Evolutionary conservation across 805 yeast genomes (phyloP).

Genomic region (Saccharomycopsis sp.): DNA sequence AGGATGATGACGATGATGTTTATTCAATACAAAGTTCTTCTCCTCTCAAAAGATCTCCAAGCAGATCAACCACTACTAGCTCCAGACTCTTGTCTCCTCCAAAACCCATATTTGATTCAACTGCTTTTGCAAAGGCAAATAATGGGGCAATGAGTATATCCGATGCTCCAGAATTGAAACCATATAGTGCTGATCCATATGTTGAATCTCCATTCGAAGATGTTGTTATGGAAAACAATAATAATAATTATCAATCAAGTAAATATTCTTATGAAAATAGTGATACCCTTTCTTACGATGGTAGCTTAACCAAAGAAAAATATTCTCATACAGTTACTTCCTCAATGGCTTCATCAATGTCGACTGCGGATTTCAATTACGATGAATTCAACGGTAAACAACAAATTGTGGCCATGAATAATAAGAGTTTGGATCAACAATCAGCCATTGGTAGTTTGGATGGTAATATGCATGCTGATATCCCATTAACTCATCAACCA

Average conservation of each 20-base stretch:
- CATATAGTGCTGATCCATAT: slow-evolving; percentile 25
- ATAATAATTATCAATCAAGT: not conserved
- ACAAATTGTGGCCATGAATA: slow-evolving; percentile 15
- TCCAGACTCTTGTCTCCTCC: slow-evolving; percentile 46
- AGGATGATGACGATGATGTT: slow-evolving; percentile 30
- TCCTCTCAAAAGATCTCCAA: slow-evolving; percentile 19
- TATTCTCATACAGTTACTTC: slow-evolving; percentile 1
- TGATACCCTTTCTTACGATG: slow-evolving; percentile 13
- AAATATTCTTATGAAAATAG: slow-evolving; percentile 12
- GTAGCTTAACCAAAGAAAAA: slow-evolving; percentile 4
- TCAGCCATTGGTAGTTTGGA: slow-evolving; percentile 28
- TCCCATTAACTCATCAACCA: slow-evolving; percentile 30
- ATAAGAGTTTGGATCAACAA: slow-evolving; percentile 20
- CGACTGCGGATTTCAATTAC: slow-evolving; percentile 27
- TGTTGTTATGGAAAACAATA: not conserved
- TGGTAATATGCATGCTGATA: slow-evolving; percentile 36
- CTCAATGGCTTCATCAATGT: slow-evolving; percentile 23
- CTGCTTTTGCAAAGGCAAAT: slow-evolving; percentile 51
- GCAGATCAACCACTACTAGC: slow-evolving; percentile 25
- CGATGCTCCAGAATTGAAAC: slow-evolving; percentile 17
- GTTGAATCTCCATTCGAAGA: slow-evolving; percentile 13
- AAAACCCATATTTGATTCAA: slow-evolving; percentile 55
- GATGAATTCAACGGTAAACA: slow-evolving; percentile 24
- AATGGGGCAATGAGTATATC: slow-evolving; percentile 11
- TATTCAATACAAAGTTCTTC: slow-evolving; percentile 15